These are phyloP conservation scores for Ogataea pignaliae DNA, from an alignment of 805 yeast genomes.

Conservation along the genomic window DNA sequence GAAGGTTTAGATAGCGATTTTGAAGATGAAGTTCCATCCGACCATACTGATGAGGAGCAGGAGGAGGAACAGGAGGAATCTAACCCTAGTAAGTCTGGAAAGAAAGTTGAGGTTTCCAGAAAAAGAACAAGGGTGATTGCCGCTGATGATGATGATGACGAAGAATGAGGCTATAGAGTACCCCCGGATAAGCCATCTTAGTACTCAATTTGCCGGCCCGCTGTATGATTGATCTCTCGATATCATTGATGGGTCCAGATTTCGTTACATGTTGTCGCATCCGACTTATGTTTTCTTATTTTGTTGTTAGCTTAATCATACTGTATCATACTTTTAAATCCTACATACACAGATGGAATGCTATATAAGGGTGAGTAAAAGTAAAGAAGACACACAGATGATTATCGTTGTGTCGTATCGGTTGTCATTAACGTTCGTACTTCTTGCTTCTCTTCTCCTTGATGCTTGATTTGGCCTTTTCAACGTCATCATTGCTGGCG, in stretches of 20 bases:
- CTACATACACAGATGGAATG: too few relatives aligned
- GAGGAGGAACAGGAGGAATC: slow-evolving; percentile 3
- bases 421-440: slow-evolving; percentile 22
- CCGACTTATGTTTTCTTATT: too few relatives aligned
- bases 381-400: too few relatives aligned
- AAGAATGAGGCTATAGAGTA: neutral
- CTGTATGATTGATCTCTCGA: too few relatives aligned
- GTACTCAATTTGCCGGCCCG: too few relatives aligned
- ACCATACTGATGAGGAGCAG: slow-evolving; percentile 6
- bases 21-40: slow-evolving; percentile 12
- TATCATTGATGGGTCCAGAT: too few relatives aligned
- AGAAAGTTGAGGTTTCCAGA: slow-evolving; percentile 5
- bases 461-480: slow-evolving; percentile 27
- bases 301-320: too few relatives aligned
- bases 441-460: slow-evolving; percentile 29
- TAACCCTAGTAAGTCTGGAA: slow-evolving; percentile 1
- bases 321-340: too few relatives aligned
- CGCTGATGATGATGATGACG: slow-evolving; percentile 22
- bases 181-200: too few relatives aligned
- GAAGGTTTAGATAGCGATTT: slow-evolving; percentile 22
- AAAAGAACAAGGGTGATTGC: slow-evolving; percentile 17
- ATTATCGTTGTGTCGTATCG: too few relatives aligned
- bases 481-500: slow-evolving; percentile 53
- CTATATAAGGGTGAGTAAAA: too few relatives aligned
- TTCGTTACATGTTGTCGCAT: too few relatives aligned